Evolutionary conservation across 306 rosid species (phyloP), one percentile per base, ranked within the genome.

Genomic region (Lithocarpus polystachyus): DNA sequence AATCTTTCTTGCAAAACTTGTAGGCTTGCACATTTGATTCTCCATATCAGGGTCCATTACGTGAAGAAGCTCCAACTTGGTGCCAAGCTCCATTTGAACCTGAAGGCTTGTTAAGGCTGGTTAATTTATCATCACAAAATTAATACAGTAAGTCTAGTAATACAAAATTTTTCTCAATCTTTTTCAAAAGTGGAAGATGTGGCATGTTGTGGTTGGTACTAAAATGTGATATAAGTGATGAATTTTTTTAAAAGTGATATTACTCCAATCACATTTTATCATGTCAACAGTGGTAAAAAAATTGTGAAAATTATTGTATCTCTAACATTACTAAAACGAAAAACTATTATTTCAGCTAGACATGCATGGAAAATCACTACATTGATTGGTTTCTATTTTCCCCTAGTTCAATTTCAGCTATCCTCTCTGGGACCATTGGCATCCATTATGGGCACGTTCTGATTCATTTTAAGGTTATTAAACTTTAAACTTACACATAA

Each of bases 41-140:
- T 79, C 88, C 95, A 1, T 28, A 55, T 2, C 59, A 37, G 4
- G 95, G 91, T 62, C 82, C 78, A 23, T 74, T 87, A 28, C 87
- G 97, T 6, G 35, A 82, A 19, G 91, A 85, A 24, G 96, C 97
- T 67, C 94, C 98, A 18, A 77, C 62, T 79, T 92, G 97, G 97
- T 94, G 98, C 75, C 87, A 10, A 6, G 94, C 89, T 68, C 97
- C 98, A 5, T 92, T 89, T 73, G 98, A 94, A 82, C 98, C 98
- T 0, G 98, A 94, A 79, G 97, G 97, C 62, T 80, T 94, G 68
- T 75, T 94, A 83, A 92, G 98, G 93, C 87, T 53, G 37, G 71
- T 56, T 56, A 33, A n/a, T 29, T 43, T 67, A 35, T 48, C 60
- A 54, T 40, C 45, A 40, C 45, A 9, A 40, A 40, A 8, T 40